phyloP scores from a whole-genome alignment of 2,329 filamentous ascomycete genomes.

The Tolypocladium ophioglossoides region DNA sequence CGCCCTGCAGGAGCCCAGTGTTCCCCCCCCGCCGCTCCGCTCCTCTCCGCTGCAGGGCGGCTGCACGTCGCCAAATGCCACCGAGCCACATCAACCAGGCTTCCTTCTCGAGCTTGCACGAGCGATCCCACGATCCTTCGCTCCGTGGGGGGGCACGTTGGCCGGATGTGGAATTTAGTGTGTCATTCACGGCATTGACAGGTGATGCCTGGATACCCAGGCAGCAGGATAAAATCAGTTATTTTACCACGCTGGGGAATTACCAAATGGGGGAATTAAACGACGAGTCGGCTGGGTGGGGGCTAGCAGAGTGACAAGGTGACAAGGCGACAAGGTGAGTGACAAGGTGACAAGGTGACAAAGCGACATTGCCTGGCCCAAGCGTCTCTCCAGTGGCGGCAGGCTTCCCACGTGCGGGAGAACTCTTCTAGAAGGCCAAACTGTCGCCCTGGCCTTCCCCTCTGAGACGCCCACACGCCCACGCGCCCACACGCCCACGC shows the following conservation, averaged over 20 bases:
- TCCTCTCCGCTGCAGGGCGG: not conserved
- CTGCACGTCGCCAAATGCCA: not conserved
- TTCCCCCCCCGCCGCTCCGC: not conserved
- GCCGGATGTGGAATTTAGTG: not conserved
- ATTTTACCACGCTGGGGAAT: not conserved
- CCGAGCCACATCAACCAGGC: not conserved
- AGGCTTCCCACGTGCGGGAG: constrained; percentile 10
- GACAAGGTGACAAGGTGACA: too few species aligned
- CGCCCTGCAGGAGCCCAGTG: not conserved
- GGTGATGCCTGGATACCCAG: not conserved
- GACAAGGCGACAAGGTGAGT: too few species aligned
- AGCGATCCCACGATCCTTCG: not conserved
- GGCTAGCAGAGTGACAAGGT: too few species aligned
- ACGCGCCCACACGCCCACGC: too few species aligned
- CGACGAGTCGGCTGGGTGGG: not conserved
- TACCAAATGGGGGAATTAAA: not conserved
- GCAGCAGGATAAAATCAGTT: not conserved
- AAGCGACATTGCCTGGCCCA: not conserved
- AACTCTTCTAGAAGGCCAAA: constrained; percentile 13
- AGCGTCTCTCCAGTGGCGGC: not conserved
- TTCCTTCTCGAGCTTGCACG: not conserved
- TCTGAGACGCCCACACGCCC: too few species aligned
- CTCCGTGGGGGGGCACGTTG: not conserved
- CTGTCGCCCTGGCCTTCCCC: not conserved
- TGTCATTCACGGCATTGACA: not conserved